These are phyloP conservation scores for Curvularia spicifera DNA, from an alignment of 2,329 filamentous ascomycete genomes.

Conservation along the genomic window DNA sequence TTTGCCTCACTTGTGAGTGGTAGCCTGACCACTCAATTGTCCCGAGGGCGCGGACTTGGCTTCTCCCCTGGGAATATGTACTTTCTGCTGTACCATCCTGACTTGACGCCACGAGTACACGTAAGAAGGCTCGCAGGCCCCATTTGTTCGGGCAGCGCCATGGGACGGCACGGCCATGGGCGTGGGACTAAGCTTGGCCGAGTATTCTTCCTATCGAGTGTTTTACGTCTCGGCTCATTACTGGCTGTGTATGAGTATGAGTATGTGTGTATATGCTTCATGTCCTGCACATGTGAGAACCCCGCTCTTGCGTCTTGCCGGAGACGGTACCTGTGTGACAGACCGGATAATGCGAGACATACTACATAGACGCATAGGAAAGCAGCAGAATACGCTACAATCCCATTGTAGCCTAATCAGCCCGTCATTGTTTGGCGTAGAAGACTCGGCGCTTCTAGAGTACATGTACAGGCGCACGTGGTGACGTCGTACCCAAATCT, in stretches of 20 bases:
- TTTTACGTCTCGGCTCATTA: slow-evolving; percentile 4
- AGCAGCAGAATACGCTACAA: neutral
- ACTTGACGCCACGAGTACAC: neutral
- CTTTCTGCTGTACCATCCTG: neutral
- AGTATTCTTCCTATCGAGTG: neutral
- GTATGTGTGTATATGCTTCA: neutral
- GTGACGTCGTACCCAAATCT: neutral
- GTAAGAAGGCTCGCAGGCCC: neutral
- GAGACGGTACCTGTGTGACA: neutral
- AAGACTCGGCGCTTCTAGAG: neutral
- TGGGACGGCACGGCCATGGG: slow-evolving; percentile 4
- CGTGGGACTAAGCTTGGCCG: slow-evolving; percentile 4
- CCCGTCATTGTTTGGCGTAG: neutral
- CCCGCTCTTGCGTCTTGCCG: neutral
- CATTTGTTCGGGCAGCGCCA: neutral
- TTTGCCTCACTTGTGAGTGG: too few species aligned
- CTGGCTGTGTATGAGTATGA: neutral
- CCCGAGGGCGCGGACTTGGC: neutral
- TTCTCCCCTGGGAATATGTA: neutral
- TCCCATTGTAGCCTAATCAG: neutral
- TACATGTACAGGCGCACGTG: neutral
- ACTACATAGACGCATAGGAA: neutral
- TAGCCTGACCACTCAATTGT: neutral
- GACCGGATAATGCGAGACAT: slow-evolving; percentile 1
- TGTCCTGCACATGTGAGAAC: neutral